Evolutionary conservation across 1,139 yeast genomes (phyloP).

Genomic region (Sugiyamaella novakii): DNA sequence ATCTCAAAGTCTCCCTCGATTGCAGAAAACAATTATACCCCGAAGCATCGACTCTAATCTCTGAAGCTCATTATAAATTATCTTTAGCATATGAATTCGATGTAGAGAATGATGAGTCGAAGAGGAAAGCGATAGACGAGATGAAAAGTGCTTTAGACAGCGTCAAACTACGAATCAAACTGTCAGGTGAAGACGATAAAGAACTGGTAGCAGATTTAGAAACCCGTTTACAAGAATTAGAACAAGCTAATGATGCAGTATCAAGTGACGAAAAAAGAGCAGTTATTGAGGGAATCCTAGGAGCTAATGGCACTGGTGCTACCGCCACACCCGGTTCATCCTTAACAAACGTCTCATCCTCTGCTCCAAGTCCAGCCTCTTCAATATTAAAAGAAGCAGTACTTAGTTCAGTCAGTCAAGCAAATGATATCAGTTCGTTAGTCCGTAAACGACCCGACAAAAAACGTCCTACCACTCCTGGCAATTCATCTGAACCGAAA

Average conservation of each 20-base stretch:
- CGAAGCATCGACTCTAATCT: constrained; percentile 58
- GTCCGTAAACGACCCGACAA: constrained; percentile 47
- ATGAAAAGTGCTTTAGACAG: constrained; percentile 63
- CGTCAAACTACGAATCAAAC: constrained; percentile 52
- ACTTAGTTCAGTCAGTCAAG: constrained; percentile 34
- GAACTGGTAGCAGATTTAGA: constrained; percentile 58
- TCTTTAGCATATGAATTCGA: constrained; percentile 78
- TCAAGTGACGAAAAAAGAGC: constrained; percentile 58
- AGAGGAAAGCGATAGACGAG: constrained; percentile 56
- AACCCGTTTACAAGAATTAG: constrained; percentile 50
- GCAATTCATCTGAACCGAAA: neutral
- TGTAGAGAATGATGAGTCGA: constrained; percentile 50
- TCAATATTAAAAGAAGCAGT: constrained; percentile 27
- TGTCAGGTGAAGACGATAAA: constrained; percentile 46
- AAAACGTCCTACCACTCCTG: constrained; percentile 6
- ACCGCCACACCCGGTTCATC: constrained; percentile 32
- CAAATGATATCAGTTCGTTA: constrained; percentile 59
- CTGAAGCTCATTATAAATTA: constrained; percentile 81
- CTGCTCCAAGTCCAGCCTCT: constrained; percentile 18
- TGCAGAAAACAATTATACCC: constrained; percentile 59
- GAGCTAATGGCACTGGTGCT: constrained; percentile 47
- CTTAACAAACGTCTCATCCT: constrained; percentile 24
- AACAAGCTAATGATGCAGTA: constrained; percentile 54
- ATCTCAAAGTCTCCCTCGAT: constrained; percentile 59
- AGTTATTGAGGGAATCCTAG: constrained; percentile 64